Evolutionary conservation across 2,329 filamentous ascomycete genomes (phyloP).

Genomic region (Berkeleyomyces rouxiae): DNA sequence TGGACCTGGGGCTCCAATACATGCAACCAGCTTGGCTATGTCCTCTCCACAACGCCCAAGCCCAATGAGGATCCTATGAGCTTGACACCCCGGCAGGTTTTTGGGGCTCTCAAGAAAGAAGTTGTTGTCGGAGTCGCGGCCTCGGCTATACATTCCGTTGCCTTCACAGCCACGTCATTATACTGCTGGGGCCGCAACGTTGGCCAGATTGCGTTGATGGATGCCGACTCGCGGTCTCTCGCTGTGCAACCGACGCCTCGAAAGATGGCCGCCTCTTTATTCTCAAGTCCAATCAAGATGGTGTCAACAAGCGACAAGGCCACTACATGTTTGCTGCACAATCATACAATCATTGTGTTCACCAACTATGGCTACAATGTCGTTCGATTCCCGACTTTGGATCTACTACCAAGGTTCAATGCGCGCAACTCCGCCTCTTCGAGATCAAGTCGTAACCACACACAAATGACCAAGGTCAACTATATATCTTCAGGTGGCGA

Average conservation of each 20-base stretch:
- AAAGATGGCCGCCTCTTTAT: slow-evolving; percentile 74
- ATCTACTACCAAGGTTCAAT: slow-evolving; percentile 46
- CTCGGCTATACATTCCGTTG: slow-evolving; percentile 80
- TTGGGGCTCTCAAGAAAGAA: slow-evolving; percentile 81
- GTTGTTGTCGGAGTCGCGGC: slow-evolving; percentile 66
- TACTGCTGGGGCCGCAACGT: slow-evolving; percentile 94
- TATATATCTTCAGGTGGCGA: slow-evolving; percentile 75
- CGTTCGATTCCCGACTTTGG: slow-evolving; percentile 59
- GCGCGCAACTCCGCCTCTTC: not conserved
- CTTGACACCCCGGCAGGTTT: slow-evolving; percentile 68
- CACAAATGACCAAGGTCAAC: slow-evolving; percentile 38
- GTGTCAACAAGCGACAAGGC: slow-evolving; percentile 83
- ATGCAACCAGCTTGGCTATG: slow-evolving; percentile 73
- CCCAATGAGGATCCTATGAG: slow-evolving; percentile 76
- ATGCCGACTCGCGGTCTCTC: slow-evolving; percentile 82
- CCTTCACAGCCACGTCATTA: slow-evolving; percentile 62
- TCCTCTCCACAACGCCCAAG: slow-evolving; percentile 46
- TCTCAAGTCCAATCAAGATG: slow-evolving; percentile 54
- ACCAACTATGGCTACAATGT: slow-evolving; percentile 94
- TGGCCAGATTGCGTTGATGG: slow-evolving; percentile 83
- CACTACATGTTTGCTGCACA: slow-evolving; percentile 70
- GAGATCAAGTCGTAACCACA: slow-evolving; percentile 41
- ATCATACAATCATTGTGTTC: slow-evolving; percentile 81
- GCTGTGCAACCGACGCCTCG: slow-evolving; percentile 69
- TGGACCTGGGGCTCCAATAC: slow-evolving; percentile 91